Evolutionary conservation across 768 basidiomycete genomes (phyloP), one percentile per base, ranked within the genome.

Genomic region (Naganishia vishniacii): DNA sequence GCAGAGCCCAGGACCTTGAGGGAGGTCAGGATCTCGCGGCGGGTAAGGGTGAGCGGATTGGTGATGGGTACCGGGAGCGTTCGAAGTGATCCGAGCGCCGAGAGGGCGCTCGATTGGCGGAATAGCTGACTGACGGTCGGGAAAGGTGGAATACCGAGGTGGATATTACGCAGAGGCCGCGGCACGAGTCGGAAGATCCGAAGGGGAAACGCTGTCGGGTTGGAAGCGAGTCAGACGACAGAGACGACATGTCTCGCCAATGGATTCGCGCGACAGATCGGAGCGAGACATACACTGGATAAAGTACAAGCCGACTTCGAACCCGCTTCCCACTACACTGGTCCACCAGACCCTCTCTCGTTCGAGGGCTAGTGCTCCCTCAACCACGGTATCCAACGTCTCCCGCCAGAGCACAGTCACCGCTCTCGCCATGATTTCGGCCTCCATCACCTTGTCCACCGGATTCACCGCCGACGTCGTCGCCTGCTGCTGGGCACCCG

Each of bases 261-360:
- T n/a, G n/a, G n/a, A n/a, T n/a, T n/a, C n/a, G n/a, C n/a, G n/a
- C n/a, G n/a, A n/a, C n/a, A n/a, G n/a, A n/a, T n/a, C n/a, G n/a
- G n/a, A n/a, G n/a, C n/a, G 34, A 40, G 23, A 48, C 61, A 37
- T 71, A 93, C 90, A 88, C 79, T 92, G 88, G 1, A 93, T 67
- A 28, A 93, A 80, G 75, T 88, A 91, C 71, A 83, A 78, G 3
- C 82, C 81, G 11, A 86, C 81, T 20, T 80, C 82, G 58, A 77
- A 68, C 28, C 80, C 72, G 3, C 87, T 89, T 32, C 84, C 81
- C 67, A 86, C 85, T 44, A 88, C 74, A 29, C 84, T 82, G 16
- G 82, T 81, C 92, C 92, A 97, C 87, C 88, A 95, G 47, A 88
- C 84, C 20, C 88, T 84, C 70, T 91, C 89, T 7, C 81, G 77